Evolutionary conservation across 495 filamentous ascomycete species (phyloP).

Genomic region (Podospora conica): DNA sequence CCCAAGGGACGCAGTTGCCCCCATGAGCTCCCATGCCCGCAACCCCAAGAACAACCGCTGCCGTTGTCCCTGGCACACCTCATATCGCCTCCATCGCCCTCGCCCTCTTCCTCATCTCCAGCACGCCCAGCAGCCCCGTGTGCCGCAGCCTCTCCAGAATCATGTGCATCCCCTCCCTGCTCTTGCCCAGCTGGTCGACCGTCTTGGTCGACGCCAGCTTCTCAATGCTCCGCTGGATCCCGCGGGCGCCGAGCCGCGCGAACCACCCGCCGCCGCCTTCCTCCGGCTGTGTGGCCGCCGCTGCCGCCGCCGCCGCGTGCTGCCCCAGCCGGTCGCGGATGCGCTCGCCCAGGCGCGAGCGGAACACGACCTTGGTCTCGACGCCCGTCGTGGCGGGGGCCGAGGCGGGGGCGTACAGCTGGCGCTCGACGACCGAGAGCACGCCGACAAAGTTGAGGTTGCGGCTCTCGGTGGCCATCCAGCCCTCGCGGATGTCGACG

Average conservation of each 20-base stretch:
- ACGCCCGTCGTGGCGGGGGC: conserved; percentile 65
- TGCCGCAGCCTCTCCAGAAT: conserved; percentile 79
- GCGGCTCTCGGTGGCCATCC: conserved; percentile 77
- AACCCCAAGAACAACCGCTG: neutral
- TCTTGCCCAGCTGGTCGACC: conserved; percentile 74
- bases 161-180: conserved; percentile 90
- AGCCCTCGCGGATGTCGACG: conserved; percentile 83
- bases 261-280: conserved; percentile 34
- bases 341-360: conserved; percentile 71
- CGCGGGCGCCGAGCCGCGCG: conserved; percentile 62
- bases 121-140: conserved; percentile 72
- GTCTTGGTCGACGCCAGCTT: conserved; percentile 78
- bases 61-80: neutral
- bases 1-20: neutral
- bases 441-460: conserved; percentile 91
- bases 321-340: conserved; percentile 47
- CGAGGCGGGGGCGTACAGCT: conserved; percentile 50
- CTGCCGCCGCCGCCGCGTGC: neutral
- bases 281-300: conserved; percentile 3
- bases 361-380: conserved; percentile 76
- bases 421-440: conserved; percentile 84
- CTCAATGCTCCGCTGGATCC: conserved; percentile 86
- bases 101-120: conserved; percentile 68
- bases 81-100: conserved; percentile 21
- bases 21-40: neutral